Evolutionary conservation across 768 basidiomycete genomes (phyloP).

Genomic region (Leccinum uliginosum): DNA sequence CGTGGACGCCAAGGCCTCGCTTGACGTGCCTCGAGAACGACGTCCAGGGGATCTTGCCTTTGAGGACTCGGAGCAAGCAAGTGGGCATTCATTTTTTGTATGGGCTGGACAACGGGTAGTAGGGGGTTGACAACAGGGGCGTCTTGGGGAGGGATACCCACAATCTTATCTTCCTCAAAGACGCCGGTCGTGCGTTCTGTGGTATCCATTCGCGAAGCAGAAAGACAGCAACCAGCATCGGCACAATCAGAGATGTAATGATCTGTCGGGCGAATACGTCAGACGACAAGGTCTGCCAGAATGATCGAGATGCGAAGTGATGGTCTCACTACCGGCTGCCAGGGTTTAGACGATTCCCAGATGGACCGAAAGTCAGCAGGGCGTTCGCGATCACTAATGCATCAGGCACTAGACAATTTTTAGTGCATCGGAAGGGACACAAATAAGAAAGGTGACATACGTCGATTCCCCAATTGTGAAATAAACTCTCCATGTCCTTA

Average conservation of each 20-base stretch:
- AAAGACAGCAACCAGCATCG: conserved; percentile 84
- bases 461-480: conserved; percentile 81
- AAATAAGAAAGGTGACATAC: conserved; percentile 40
- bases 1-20: conserved; percentile 23
- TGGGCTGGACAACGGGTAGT: conserved; percentile 8
- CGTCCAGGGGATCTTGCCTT: conserved; percentile 12
- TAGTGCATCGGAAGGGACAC: conserved; percentile 2
- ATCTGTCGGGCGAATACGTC: conserved; percentile 93
- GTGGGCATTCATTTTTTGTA: conserved; percentile 21
- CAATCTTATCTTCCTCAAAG: conserved; percentile 66
- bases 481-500: conserved; percentile 87
- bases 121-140: conserved; percentile 19
- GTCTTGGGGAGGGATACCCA: conserved; percentile 21
- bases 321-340: no score
- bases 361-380: conserved; percentile 38
- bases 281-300: conserved; percentile 65
- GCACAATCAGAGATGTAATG: conserved; percentile 84
- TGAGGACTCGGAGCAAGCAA: conserved; percentile 12
- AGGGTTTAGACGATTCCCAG: conserved; percentile 20
- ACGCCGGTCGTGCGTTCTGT: conserved; percentile 87
- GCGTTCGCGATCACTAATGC: conserved; percentile 78
- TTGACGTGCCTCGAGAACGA: conserved; percentile 22
- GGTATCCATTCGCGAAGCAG: conserved; percentile 94
- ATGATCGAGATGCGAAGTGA: conserved; percentile 32
- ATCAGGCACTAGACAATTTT: conserved; percentile 64